phyloP scores from a whole-genome alignment of 2,329 filamentous ascomycete genomes.

The Trichoderma atrobrunneum region DNA sequence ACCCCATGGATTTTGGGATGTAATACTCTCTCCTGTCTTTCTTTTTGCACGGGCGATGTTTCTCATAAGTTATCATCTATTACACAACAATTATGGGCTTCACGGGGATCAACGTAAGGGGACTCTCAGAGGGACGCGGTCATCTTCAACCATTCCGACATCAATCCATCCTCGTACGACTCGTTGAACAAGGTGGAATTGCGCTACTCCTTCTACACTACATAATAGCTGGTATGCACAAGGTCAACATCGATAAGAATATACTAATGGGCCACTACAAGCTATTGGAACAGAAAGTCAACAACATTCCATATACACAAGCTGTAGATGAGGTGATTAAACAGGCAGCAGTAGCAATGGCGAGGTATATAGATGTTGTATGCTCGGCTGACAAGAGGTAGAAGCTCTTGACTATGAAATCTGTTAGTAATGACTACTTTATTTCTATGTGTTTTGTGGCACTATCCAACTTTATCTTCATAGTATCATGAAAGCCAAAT shows the following conservation, averaged over 20 bases:
- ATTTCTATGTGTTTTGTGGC: background rate
- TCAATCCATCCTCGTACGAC: background rate
- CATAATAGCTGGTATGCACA: conserved; percentile 45
- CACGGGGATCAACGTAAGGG: background rate
- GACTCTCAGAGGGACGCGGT: background rate
- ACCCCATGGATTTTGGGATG: background rate
- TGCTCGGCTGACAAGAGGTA: conserved; percentile 9
- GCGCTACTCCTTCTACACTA: conserved; percentile 40
- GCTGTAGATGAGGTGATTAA: conserved; percentile 42
- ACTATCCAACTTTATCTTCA: background rate
- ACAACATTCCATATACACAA: conserved; percentile 28
- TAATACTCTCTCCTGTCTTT: background rate
- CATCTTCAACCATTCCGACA: background rate
- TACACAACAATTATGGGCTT: background rate
- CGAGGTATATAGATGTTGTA: conserved; percentile 14
- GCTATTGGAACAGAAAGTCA: conserved; percentile 35
- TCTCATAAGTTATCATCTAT: too few relatives aligned
- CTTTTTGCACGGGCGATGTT: too few relatives aligned
- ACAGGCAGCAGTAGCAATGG: conserved; percentile 9
- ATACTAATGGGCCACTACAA: conserved; percentile 40
- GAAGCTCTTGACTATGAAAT: background rate
- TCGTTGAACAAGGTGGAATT: background rate
- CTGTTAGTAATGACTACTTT: background rate
- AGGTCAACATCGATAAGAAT: conserved; percentile 49
- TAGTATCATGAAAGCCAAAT: background rate